A percentile compares a stretch with the other conserved stretches of the same genome.
Conservation (phyloP, 768 basidiomycete genomes). For the Mycena sanguinolenta region DNA sequence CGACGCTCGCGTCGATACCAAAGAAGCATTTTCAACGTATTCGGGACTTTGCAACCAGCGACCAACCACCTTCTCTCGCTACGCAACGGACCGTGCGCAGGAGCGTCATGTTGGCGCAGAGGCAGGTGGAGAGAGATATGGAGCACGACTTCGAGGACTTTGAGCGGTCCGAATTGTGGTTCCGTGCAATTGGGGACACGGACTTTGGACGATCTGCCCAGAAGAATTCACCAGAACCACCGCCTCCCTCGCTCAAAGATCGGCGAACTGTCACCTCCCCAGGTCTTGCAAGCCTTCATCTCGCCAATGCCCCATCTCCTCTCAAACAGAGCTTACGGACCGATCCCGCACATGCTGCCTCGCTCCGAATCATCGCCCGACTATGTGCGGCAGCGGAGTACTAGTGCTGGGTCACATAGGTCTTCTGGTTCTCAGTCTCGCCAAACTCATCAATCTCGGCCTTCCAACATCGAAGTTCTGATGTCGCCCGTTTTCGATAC, state of each 20-base stretch:
- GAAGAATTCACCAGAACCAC: constrained; percentile 35
- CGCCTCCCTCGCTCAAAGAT: constrained; percentile 31
- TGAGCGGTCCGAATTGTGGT: constrained; percentile 90
- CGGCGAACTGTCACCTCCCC: constrained; percentile 28
- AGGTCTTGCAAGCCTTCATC: constrained; percentile 31
- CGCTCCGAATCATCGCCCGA: constrained; percentile 56
- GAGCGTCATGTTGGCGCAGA: constrained; percentile 87
- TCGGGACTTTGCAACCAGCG: constrained; percentile 70
- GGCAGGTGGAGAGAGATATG: constrained; percentile 90
- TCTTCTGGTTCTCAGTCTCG: constrained; percentile 45
- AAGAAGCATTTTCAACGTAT: constrained; percentile 80
- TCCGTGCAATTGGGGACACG: constrained; percentile 85
- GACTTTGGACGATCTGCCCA: constrained; percentile 51
- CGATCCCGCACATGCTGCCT: constrained; percentile 38
- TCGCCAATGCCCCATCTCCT: constrained; percentile 30
- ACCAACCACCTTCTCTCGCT: constrained; percentile 57
- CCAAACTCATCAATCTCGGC: constrained; percentile 48
- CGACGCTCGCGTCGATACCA: constrained; percentile 73
- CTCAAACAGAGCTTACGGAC: constrained; percentile 32
- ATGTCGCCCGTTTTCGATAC: constrained; percentile 78
- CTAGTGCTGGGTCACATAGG: constrained; percentile 55
- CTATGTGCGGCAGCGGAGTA: constrained; percentile 55
- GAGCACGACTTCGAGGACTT: constrained; percentile 94
- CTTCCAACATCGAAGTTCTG: constrained; percentile 82
- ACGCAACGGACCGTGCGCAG: constrained; percentile 72